Evolutionary conservation across 495 filamentous ascomycete species (phyloP).

Genomic region (Parachaetomium inaequale): DNA sequence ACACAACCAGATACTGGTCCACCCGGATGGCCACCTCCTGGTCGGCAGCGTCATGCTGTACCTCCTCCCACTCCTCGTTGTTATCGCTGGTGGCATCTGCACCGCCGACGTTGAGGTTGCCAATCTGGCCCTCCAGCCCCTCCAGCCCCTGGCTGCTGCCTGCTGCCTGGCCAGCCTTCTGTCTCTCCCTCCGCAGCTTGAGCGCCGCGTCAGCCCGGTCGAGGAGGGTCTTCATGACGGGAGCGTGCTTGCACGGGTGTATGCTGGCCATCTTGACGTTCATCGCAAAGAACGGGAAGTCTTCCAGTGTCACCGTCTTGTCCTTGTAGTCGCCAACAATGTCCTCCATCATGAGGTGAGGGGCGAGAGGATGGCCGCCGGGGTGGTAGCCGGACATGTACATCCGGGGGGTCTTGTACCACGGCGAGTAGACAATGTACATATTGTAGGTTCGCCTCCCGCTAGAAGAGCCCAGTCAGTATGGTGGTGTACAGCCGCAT

Average conservation of each 20-base stretch:
- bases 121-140: slow-evolving; percentile 58
- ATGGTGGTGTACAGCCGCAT: not conserved
- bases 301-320: slow-evolving; percentile 97
- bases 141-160: slow-evolving; percentile 52
- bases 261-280: slow-evolving; percentile 92
- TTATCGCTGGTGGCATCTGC: slow-evolving; percentile 36
- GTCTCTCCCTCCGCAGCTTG: slow-evolving; percentile 80
- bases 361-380: slow-evolving; percentile 78
- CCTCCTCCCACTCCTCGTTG: slow-evolving; percentile 84
- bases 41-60: slow-evolving; percentile 63
- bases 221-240: slow-evolving; percentile 96
- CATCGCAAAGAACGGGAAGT: slow-evolving; percentile 86
- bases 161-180: slow-evolving; percentile 50
- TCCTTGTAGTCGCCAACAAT: slow-evolving; percentile 99
- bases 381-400: slow-evolving; percentile 89
- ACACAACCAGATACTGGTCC: slow-evolving; percentile 96
- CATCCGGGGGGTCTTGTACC: slow-evolving; percentile 93
- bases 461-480: slow-evolving; percentile 42
- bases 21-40: slow-evolving; percentile 89
- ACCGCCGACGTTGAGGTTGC: slow-evolving; percentile 46
- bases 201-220: slow-evolving; percentile 91
- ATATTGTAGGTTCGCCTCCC: slow-evolving; percentile 89
- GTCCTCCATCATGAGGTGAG: slow-evolving; percentile 96
- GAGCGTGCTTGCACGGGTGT: slow-evolving; percentile 88
- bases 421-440: slow-evolving; percentile 96